A percentile compares a stretch with the other conserved stretches of the same genome.
phyloP scores from a whole-genome alignment of 176 grass and related monocot species.

The Oryza longistaminata region DNA sequence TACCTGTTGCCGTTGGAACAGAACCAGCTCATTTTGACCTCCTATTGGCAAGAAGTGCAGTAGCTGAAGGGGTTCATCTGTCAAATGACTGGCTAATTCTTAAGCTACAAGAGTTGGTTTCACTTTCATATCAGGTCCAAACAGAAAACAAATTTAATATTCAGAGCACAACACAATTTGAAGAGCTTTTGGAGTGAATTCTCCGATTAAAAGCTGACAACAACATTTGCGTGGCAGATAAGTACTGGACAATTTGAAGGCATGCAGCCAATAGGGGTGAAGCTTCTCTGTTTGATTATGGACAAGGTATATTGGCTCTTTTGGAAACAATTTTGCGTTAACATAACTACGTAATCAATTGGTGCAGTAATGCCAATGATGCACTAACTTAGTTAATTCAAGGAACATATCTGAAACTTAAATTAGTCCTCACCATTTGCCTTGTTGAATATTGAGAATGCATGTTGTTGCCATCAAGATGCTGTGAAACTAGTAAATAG shows the following conservation, averaged over 20 bases:
- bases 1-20: conserved; percentile 88
- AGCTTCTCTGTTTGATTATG: conserved; percentile 91
- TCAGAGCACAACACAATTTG: conserved; percentile 10
- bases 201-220: conserved; percentile 18
- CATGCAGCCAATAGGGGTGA: conserved; percentile 90
- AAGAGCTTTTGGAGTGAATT: conserved; percentile 28
- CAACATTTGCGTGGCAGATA: conserved; percentile 64
- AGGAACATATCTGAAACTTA: conserved; percentile 35
- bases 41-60: conserved; percentile 60
- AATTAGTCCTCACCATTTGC: not conserved
- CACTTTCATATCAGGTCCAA: conserved; percentile 92
- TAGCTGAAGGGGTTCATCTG: conserved; percentile 41
- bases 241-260: conserved; percentile 95
- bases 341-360: conserved; percentile 1
- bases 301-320: conserved; percentile 68
- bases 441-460: not conserved
- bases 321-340: not conserved
- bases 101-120: conserved; percentile 90
- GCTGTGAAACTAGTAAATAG: not conserved
- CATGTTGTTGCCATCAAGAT: conserved; percentile 27
- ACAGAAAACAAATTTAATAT: conserved; percentile 30
- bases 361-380: not conserved
- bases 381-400: conserved; percentile 4
- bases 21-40: conserved; percentile 96
- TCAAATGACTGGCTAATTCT: conserved; percentile 86